phyloP scores from a whole-genome alignment of 441 rosid genomes.

The Iberis amara region DNA sequence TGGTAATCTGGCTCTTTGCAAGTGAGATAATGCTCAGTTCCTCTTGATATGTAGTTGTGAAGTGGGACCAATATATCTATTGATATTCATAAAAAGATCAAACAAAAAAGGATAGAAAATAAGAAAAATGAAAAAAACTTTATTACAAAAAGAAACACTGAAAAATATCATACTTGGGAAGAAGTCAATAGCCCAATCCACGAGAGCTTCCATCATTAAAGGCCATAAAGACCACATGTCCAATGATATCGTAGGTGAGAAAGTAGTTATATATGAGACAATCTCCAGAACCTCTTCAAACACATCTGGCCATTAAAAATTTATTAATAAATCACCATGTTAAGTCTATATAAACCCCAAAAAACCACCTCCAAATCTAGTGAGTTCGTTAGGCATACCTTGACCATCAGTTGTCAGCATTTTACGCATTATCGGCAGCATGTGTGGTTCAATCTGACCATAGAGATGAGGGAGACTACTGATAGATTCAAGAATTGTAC shows the following conservation, averaged over 20 bases:
- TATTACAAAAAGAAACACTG: neutral
- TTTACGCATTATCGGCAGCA: slow-evolving; percentile 94
- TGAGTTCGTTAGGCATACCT: slow-evolving; percentile 43
- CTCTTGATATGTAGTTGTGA: slow-evolving; percentile 89
- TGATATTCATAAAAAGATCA: slow-evolving; percentile 16
- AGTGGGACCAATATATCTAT: slow-evolving; percentile 89
- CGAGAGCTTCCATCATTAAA: slow-evolving; percentile 81
- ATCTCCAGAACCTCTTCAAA: slow-evolving; percentile 98
- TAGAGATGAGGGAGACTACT: slow-evolving; percentile 92
- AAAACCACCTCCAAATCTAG: slow-evolving; percentile 6
- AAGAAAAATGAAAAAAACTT: slow-evolving; percentile 16
- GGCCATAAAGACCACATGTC: slow-evolving; percentile 99
- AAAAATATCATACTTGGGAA: slow-evolving; percentile 65
- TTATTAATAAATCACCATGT: slow-evolving; percentile 12
- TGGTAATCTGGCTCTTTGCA: slow-evolving; percentile 94
- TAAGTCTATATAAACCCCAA: slow-evolving; percentile 9
- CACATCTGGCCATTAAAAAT: slow-evolving; percentile 62
- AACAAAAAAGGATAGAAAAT: slow-evolving; percentile 12
- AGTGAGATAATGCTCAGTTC: slow-evolving; percentile 69
- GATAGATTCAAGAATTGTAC: slow-evolving; percentile 97
- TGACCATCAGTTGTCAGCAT: slow-evolving; percentile 98
- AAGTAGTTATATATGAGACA: slow-evolving; percentile 87
- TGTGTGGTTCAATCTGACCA: slow-evolving; percentile 84
- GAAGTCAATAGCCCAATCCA: slow-evolving; percentile 97
- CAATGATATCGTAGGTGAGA: slow-evolving; percentile 86